Evolutionary conservation across 345 rosid genomes (phyloP).

Genomic region (Cardamine chenopodiifolia): DNA sequence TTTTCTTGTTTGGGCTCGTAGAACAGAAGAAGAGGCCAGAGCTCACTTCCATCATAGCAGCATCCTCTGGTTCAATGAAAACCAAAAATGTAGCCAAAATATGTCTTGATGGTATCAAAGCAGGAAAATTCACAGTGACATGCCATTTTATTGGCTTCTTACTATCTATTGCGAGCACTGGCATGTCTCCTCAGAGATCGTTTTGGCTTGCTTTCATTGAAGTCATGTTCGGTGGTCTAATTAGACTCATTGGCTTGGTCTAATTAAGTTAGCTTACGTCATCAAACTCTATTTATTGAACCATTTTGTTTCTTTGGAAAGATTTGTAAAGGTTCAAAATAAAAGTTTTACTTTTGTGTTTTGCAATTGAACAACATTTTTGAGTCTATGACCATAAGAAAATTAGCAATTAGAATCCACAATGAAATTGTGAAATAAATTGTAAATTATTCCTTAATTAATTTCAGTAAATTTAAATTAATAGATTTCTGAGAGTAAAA

Average conservation of each 20-base stretch:
- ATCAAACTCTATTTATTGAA: no score
- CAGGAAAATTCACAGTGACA: conserved; percentile 57
- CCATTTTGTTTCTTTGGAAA: no score
- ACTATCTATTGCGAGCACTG: conserved; percentile 57
- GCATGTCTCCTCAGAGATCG: conserved; percentile 74
- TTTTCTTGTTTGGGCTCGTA: conserved; percentile 13
- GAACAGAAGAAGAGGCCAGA: conserved; percentile 63
- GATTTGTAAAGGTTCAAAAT: not conserved
- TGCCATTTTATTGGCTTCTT: conserved; percentile 68
- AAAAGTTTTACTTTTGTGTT: no score
- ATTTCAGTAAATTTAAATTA: not conserved
- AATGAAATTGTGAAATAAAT: not conserved
- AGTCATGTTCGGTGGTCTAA: conserved; percentile 48
- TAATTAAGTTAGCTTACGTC: not conserved
- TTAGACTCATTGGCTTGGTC: conserved; percentile 50
- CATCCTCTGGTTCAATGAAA: conserved; percentile 64
- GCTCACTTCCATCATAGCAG: conserved; percentile 58
- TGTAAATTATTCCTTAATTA: not conserved
- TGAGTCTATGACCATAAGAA: no score
- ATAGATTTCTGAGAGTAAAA: not conserved
- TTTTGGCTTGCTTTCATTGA: conserved; percentile 62
- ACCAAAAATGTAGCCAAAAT: conserved; percentile 68
- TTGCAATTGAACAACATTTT: no score
- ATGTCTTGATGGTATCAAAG: conserved; percentile 59
- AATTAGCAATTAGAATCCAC: no score